Evolutionary conservation across 164 flowering plant genomes (phyloP).

Genomic region (Cinnamomum chago): DNA sequence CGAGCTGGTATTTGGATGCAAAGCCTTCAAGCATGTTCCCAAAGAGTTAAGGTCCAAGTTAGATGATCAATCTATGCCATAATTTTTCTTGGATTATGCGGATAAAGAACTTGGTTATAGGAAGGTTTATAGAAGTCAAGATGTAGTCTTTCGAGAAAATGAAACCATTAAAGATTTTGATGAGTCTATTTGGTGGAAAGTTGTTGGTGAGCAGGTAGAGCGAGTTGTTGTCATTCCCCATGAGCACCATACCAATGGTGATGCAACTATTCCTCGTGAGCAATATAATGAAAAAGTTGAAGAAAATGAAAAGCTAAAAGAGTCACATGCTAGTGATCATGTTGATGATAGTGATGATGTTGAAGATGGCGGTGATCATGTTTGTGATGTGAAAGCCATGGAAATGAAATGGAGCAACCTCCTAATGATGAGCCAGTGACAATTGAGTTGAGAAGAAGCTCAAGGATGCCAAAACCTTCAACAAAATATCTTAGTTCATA

Average conservation of each 20-base stretch:
- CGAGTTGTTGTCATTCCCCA: background rate
- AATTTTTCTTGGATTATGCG: background rate
- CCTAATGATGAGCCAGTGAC: background rate
- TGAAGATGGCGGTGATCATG: background rate
- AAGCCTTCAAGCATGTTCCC: conserved; percentile 3
- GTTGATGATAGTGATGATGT: background rate
- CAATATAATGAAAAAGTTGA: background rate
- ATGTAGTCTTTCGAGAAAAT: background rate
- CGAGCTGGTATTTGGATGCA: background rate
- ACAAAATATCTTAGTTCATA: background rate
- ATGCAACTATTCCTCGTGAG: background rate
- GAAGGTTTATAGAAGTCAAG: conserved; percentile 1
- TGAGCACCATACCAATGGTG: background rate
- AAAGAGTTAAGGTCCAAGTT: conserved; percentile 1
- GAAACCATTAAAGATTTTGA: conserved; percentile 1
- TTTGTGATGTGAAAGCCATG: no score
- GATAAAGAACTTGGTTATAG: background rate
- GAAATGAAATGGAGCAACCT: background rate
- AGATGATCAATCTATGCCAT: background rate
- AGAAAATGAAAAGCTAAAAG: background rate
- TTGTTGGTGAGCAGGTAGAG: background rate
- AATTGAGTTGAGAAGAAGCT: background rate
- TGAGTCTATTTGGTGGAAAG: background rate
- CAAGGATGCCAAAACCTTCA: background rate
- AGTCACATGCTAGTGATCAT: background rate